Percentiles rank a stretch among this genome's conserved stretches.
phyloP scores from a whole-genome alignment of 352 stramenopile species.

The Globisporangium canariense region DNA sequence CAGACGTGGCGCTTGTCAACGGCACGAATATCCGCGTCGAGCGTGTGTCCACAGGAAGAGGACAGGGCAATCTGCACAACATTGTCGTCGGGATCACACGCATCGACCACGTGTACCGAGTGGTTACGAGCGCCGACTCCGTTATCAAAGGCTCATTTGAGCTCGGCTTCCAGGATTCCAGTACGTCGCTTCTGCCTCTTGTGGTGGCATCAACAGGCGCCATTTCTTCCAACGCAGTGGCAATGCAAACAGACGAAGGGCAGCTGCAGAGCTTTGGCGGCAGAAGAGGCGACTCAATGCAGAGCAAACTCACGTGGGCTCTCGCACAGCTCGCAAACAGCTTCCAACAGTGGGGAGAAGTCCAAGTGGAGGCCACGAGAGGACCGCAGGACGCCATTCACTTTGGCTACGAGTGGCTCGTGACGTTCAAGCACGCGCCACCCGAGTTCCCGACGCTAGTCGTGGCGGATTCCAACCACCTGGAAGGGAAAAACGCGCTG shows the following conservation, averaged over 20 bases:
- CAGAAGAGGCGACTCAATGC: conserved; percentile 26
- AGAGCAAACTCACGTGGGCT: conserved; percentile 19
- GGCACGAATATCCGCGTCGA: conserved; percentile 15
- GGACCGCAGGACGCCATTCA: not conserved
- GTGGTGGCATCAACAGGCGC: conserved; percentile 11
- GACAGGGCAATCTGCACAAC: conserved; percentile 24
- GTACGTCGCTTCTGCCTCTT: not conserved
- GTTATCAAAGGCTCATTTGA: conserved; percentile 21
- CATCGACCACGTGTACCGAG: conserved; percentile 25
- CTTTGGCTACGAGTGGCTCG: conserved; percentile 19
- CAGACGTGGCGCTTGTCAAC: not conserved
- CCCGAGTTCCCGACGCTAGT: conserved; percentile 26
- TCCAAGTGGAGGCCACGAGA: conserved; percentile 14
- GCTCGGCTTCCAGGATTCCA: conserved; percentile 23
- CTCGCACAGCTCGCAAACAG: conserved; percentile 9
- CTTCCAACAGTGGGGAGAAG: conserved; percentile 1
- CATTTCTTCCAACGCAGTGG: conserved; percentile 35
- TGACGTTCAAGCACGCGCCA: conserved; percentile 29
- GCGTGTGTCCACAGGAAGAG: conserved; percentile 22
- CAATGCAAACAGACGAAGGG: conserved; percentile 28
- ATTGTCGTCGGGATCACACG: conserved; percentile 22
- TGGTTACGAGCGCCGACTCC: conserved; percentile 12
- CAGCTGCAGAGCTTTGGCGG: conserved; percentile 22
- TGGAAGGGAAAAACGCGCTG: conserved; percentile 5
- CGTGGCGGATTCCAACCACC: conserved; percentile 2